Percentiles rank a stretch among this genome's conserved stretches.
phyloP scores from a whole-genome alignment of 2,329 filamentous ascomycete genomes.

The Fusarium lyarnte region DNA sequence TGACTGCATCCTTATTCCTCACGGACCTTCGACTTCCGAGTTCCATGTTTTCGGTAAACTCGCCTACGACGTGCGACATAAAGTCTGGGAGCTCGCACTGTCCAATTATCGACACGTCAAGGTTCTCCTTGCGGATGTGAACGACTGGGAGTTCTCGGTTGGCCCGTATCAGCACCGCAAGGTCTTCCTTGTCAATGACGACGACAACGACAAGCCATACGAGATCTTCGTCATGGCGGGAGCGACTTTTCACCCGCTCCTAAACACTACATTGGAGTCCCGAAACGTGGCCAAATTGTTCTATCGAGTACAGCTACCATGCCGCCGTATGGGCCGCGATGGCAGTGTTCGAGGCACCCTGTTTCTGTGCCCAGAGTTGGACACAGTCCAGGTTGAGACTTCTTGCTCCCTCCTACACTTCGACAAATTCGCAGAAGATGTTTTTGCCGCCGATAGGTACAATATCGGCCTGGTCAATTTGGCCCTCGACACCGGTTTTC shows the following conservation, averaged over 20 bases:
- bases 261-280: not conserved
- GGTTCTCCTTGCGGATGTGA: not conserved
- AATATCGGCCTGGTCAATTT: not conserved
- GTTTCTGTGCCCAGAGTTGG: not conserved
- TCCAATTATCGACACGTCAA: not conserved
- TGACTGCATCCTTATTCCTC: not conserved
- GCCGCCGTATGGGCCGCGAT: not conserved
- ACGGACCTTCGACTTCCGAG: accelerated
- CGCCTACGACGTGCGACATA: not conserved
- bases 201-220: not conserved
- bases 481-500: not conserved
- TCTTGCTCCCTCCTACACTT: not conserved
- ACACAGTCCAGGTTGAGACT: accelerated
- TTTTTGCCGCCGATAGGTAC: not conserved
- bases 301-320: not conserved
- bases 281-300: not conserved
- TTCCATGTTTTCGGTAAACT: not conserved
- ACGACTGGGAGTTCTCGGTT: not conserved
- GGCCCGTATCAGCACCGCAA: not conserved
- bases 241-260: not conserved
- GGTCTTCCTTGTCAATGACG: not conserved
- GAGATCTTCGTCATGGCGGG: not conserved
- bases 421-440: accelerated
- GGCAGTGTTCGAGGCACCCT: not conserved
- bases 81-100: not conserved